Evolutionary conservation across 1,139 yeast genomes (phyloP).

Genomic region (Petasospora fabianii): DNA sequence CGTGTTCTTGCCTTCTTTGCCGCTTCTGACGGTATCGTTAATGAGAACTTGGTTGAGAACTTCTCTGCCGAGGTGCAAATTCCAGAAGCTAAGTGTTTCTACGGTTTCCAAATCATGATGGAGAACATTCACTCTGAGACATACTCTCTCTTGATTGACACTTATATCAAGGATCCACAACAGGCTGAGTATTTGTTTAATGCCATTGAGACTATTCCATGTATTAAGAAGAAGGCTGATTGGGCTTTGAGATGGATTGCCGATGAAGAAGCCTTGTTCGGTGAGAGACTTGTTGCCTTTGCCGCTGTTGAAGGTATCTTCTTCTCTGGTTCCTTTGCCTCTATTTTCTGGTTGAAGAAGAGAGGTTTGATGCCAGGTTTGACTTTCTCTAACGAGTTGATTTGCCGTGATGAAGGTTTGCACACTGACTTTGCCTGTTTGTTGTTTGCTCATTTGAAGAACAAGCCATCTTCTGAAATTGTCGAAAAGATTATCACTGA

Average conservation of each 20-base stretch:
- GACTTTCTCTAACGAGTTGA: slow-evolving; percentile 93
- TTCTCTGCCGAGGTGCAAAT: slow-evolving; percentile 95
- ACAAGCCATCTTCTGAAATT: slow-evolving; percentile 77
- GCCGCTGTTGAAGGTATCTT: slow-evolving; percentile 99
- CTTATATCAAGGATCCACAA: slow-evolving; percentile 92
- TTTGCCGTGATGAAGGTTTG: slow-evolving; percentile 97
- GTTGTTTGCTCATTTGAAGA: slow-evolving; percentile 85
- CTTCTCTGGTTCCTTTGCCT: slow-evolving; percentile 96
- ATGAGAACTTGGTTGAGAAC: slow-evolving; percentile 94
- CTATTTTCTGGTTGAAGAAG: slow-evolving; percentile 96
- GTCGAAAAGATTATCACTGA: slow-evolving; percentile 86
- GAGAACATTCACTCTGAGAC: slow-evolving; percentile 98
- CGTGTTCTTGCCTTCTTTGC: slow-evolving; percentile 97
- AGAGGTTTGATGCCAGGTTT: slow-evolving; percentile 98
- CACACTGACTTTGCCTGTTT: slow-evolving; percentile 98
- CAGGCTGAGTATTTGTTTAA: slow-evolving; percentile 86
- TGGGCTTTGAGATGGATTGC: slow-evolving; percentile 98
- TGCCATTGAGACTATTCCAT: slow-evolving; percentile 91
- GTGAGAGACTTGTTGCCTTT: slow-evolving; percentile 94
- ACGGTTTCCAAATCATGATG: slow-evolving; percentile 99
- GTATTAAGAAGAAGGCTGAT: slow-evolving; percentile 93
- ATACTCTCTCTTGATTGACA: slow-evolving; percentile 88
- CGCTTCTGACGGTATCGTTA: slow-evolving; percentile 96
- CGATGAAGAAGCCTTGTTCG: slow-evolving; percentile 82
- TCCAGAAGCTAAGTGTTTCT: slow-evolving; percentile 98